Evolutionary conservation across 495 filamentous ascomycete species (phyloP), one percentile per base, ranked within the genome.

Genomic region (Beverwykella pulmonaria): DNA sequence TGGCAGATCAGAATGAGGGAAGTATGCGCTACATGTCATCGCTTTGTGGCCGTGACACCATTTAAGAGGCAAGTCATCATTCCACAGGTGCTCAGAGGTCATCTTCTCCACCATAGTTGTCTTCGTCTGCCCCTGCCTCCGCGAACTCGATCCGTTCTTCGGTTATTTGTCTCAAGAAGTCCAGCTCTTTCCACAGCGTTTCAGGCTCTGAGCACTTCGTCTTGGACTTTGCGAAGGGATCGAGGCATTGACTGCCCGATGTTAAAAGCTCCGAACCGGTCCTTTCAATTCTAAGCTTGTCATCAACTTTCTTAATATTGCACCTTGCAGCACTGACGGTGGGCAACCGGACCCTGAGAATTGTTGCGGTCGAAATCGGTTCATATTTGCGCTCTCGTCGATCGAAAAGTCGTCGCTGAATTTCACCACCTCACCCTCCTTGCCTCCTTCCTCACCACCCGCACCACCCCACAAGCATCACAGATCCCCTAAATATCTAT

Each of bases 121-220:
- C 48, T 34, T 57, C 61, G 7, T 64, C 53, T 19, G 23, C 53
- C 15, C 39, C 27, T 30, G 14, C 62, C 15, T 59, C 62, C n/a
- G 44, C 30, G n/a, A 65, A 65, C 4, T 20, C 47, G 7, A 7
- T 65, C 62, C 62, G 59, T 8, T 20, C 44, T 20, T 65, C 23
- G 12, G 59, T 34, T 30, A 65, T 65, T 7, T 22, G 26, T 19
- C 39, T 22, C 15, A 65, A 17, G 27, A 67, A 67, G 5, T 49
- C 36, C 32, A 67, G 25, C 56, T 67, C 64, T 29, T 61, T 25
- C 15, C 53, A 4, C 22, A 67, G 36, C 26, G 57, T 22, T n/a
- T 61, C 57, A 19, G 61, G 29, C 36, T 67, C 46, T 20, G 56
- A 55, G 23, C 47, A 60, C 49, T 56, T 17, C 52, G 61, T 67